Base-by-base conservation (phyloP, 495 filamentous ascomycete species). In the Mytilinidion resinicola region DNA sequence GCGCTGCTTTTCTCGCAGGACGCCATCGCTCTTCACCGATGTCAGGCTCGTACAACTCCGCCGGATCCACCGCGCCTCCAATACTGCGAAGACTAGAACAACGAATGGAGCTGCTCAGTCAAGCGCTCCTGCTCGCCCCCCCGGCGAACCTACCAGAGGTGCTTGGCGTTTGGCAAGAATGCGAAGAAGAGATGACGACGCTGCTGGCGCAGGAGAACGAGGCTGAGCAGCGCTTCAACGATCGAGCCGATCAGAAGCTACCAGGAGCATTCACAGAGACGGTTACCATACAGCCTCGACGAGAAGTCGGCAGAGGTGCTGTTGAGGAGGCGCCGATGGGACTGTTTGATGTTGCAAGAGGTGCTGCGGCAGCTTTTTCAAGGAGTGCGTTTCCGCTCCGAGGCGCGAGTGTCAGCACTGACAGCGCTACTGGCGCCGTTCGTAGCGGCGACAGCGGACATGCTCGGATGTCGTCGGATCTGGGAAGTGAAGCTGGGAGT, bases 331-430 rank as follows among this genome's bases (percentile, higher is more conserved):
- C 89, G 35, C 93, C 93, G 0, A 91, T 96, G 85, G 91, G 90
- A 1, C 75, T 97, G 21, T 97, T 98, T 66, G 95, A 96, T 60
- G 82, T 97, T 42, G 90, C 91, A 8, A 79, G 90, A 30, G 90
- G 85, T 52, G 90, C 91, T 34, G 83, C 88, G 5, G 78, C 85
- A 41, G 91, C 95, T 8, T 79, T 87, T 20, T 79, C 82, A 53
- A 81, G 81, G 70, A 84, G 77, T 62, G 78, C 82, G 4, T 84
- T 84, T 61, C 81, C 81, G 9, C 66, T 85, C 10, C 69, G 73
- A 12, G 70, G 65, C 4, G 62, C 67, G 42, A 66, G 59, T 42
- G 53, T 19, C 36, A 17, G 9, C 33, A 46, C 12, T n/a, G 54
- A 37, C 20, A 37, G 39, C 11, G 39, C 51, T 10, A 41, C 36